Evolutionary conservation across 768 basidiomycete species (phyloP), one percentile per base, ranked within the genome.

Genomic region (Tylopilus subfusipes): DNA sequence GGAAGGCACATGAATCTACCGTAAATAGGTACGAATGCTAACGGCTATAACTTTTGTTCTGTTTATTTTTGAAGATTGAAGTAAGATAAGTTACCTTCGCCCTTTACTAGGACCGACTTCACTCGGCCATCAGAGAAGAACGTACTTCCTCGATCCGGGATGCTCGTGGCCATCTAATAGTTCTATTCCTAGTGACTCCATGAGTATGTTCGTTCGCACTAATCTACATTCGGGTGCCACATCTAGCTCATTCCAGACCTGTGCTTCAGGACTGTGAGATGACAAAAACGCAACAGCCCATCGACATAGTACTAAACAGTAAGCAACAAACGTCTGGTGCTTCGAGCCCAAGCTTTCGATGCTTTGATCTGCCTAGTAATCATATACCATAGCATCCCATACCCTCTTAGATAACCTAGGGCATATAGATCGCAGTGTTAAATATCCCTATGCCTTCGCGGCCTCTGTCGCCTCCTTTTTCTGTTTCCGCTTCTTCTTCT

Each of bases 401-500:
- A 7, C 3, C 25, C 7, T 27, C 31, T 3, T 11, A 33, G 13
- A 33, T 36, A 16, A 18, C 34, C 16, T 36, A 36, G 18, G 34
- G 18, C 7, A 36, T 18, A 33, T 33, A 13, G 12, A 33, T 12
- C 31, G 31, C 34, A 36, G 34, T 36, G 5, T 18, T 16, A 16
- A 36, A 18, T 18, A 13, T 22, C 21, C n/a, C 42, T 61, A 62
- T 38, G 33, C 48, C 24, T 46, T 51, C 1, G 42, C 42, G 21
- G 25, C 36, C 14, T 56, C 45, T 12, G 42, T 29, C 21, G 12
- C 30, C 18, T 55, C 57, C 34, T 57, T 50, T 47, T 55, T 60
- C 10, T 48, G 52, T 44, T 72, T 67, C 39, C 69, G 60, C 49
- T 69, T 72, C 60, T 69, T 68, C 58, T 71, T 66, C 60, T 68